Base-by-base conservation (phyloP, 805 yeast genomes). In the Saturnispora hagleri region DNA sequence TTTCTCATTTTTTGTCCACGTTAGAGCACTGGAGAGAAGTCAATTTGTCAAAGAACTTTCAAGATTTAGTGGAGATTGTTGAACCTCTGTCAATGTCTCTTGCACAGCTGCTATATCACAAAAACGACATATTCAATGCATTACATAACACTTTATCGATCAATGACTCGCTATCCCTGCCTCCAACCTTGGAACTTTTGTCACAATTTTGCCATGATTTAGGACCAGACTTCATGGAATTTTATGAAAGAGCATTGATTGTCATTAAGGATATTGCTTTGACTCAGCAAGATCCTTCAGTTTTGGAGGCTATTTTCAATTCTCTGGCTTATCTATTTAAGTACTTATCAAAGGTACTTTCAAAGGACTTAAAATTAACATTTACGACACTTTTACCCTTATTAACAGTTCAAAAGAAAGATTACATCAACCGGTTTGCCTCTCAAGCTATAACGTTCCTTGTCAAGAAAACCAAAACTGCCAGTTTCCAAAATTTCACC, bases 371-470 rank as follows among this genome's bases (percentile, higher is more conserved):
- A 53, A 60, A 73, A 17, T 85, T 88, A 8, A 89, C 97, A 0
- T 87, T 86, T 63, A 71, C 74, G 34, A 62, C 77, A 4, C 70
- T 89, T 12, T 66, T 80, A 34, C 90, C 95, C 0, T 66, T 89
- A 22, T 69, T 91, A 51, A 77, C 78, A 35, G 68, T 80, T 48
- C 73, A 74, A 51, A 67, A 69, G 18, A 84, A 82, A 58, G 79
- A 79, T 27, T 81, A 84, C 56, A 74, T 90, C 35, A 74, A 87
- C 1, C 75, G 95, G 55, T 93, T 91, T 60, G 82, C 95, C 20
- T 89, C 97, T 0, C 97, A 91, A 66, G 93, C 97, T 0, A 66
- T 91, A 45, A 86, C 97, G 0, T 93, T 86, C 60, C 70, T 91
- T 52, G 71, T 91, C 9, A 79, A 93, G 62, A 87, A 87, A 64